Base-by-base conservation (phyloP, 352 stramenopile genomes). In the Pythium phragmitis region DNA sequence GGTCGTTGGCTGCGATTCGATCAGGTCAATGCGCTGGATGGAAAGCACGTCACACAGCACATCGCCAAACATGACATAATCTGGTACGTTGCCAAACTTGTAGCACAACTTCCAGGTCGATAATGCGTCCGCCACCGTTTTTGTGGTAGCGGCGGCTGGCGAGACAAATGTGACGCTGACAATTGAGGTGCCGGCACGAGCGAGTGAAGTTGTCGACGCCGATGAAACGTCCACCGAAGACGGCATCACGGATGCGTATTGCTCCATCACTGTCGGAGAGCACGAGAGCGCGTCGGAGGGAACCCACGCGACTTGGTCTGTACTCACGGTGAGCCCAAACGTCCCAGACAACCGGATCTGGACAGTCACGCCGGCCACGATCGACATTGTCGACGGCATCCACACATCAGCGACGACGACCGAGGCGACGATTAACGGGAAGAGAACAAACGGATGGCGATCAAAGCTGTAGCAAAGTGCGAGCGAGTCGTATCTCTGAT, bases 91-190 rank as follows among this genome's bases (percentile, higher is more conserved):
- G 7, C 78, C 82, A 41, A 91, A 91, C 11, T 73, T 75, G 60
- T 88, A 91, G 57, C 82, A 91, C 17, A 91, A 61, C 49, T 91
- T 91, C 82, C 82, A 91, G 0, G 73, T 79, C 9, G 76, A 76
- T 13, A 86, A 66, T 0, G 60, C 65, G 3, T 62, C 55, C 3
- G 34, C 53, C 8, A 70, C 14, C 0, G 41, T 70, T 4, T 49
- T 61, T 3, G 54, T 69, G 4, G 34, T 39, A 39, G 34, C 7
- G 34, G 34, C 34, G 34, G 19, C 36, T 13, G 70, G 67, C 0
- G 79, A 69, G 0, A 81, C 67, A 53, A 85, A 89, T 6, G 68
- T 74, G 4, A 82, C 67, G 7, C 51, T 68, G 30, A 89, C 70
- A 2, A 48, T 57, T 3, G 75, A 74, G 0, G 57, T 59, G 1